A percentile compares a stretch with the other conserved stretches of the same genome.
Conservation (phyloP, 495 filamentous ascomycete genomes). For the Annulohypoxylon maeteangense region DNA sequence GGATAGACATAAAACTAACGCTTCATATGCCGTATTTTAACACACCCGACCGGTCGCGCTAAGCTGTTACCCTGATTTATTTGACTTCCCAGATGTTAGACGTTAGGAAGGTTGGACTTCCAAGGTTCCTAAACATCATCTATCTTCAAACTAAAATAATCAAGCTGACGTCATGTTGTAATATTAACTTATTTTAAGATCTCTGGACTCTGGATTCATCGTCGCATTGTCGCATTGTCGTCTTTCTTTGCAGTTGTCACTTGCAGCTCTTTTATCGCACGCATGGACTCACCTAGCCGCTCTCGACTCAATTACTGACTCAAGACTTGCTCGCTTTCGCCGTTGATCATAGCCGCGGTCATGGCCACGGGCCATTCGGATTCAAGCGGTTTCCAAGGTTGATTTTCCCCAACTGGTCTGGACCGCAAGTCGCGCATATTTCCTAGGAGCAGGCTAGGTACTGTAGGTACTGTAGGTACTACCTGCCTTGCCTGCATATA, state of each 20-base stretch:
- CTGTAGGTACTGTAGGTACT: constrained; percentile 16
- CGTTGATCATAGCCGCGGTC: neutral
- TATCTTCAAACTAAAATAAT: constrained; percentile 13
- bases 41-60: neutral
- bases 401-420: constrained; percentile 31
- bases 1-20: neutral
- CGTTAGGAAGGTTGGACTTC: neutral
- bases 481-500: constrained; percentile 35
- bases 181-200: constrained; percentile 37
- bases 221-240: neutral
- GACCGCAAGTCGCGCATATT: constrained; percentile 28
- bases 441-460: neutral
- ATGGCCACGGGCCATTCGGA: constrained; percentile 12
- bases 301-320: neutral
- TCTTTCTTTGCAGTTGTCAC: neutral
- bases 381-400: constrained; percentile 5
- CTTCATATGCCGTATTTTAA: constrained; percentile 27
- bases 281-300: neutral
- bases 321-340: constrained; percentile 7
- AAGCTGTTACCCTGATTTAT: constrained; percentile 19
- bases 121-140: neutral
- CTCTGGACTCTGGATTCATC: constrained; percentile 14
- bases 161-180: constrained; percentile 37
- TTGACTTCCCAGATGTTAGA: neutral
- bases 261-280: neutral